A percentile compares a stretch with the other conserved stretches of the same genome.
Conservation (phyloP, 163 green algal genomes). For the Coccomyxa subellipsoidea region DNA sequence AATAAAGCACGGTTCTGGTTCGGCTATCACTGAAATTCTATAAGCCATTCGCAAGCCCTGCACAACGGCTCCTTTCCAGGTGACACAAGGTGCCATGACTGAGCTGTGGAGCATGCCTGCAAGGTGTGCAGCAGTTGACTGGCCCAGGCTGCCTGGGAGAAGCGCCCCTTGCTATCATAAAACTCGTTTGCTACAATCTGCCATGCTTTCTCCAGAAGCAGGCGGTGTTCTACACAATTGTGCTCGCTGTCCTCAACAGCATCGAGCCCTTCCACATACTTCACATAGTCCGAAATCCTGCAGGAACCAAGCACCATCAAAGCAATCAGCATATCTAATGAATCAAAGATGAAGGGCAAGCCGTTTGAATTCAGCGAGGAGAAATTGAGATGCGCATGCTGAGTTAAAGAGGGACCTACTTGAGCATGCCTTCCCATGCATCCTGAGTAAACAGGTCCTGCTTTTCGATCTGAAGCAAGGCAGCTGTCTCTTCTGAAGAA, state of each 20-base stretch:
- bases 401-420: not conserved
- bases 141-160: slow-evolving; percentile 44
- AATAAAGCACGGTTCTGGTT: no score
- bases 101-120: slow-evolving; percentile 13
- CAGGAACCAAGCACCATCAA: no score
- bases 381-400: no score
- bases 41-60: no score
- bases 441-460: slow-evolving; percentile 16
- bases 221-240: slow-evolving; percentile 23
- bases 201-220: slow-evolving; percentile 28
- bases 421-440: slow-evolving; percentile 13
- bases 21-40: no score
- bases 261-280: slow-evolving; percentile 24
- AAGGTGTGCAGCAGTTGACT: slow-evolving; percentile 33
- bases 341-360: no score
- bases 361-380: no score
- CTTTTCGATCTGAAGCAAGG: not conserved
- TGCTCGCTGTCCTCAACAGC: slow-evolving; percentile 14
- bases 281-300: slow-evolving; percentile 22
- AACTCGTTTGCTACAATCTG: slow-evolving; percentile 54
- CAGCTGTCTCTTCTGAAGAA: not conserved
- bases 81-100: no score
- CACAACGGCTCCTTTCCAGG: no score
- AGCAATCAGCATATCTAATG: no score
- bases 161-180: slow-evolving; percentile 38